Base-by-base conservation (phyloP, 73 alveolate species). In the Paramecium bursaria region DNA sequence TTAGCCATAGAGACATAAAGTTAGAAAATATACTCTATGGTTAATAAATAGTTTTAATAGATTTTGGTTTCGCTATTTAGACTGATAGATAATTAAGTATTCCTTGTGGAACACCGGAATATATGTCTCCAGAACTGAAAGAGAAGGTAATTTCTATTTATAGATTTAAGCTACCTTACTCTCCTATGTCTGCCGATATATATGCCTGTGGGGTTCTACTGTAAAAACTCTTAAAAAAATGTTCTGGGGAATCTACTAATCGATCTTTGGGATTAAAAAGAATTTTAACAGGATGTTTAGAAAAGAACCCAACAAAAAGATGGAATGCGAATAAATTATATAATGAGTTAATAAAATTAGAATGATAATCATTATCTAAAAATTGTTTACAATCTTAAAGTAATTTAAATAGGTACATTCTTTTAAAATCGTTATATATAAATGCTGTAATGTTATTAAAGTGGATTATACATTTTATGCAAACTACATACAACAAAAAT, bases 121-220 rank as follows among this genome's bases (percentile, higher is more conserved):
- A 67, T 42, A 67, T 67, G 82, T 53, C 82, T 15, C 82, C 82
- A 25, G 82, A 67, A n/a, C 33, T 67, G 4, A 4, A 21, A 42
- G 19, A n/a, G n/a, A n/a, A n/a, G n/a, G n/a, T n/a, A n/a, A n/a
- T n/a, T n/a, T n/a, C n/a, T n/a, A n/a, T n/a, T n/a, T n/a, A n/a
- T n/a, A n/a, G n/a, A n/a, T n/a, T 33, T 2, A 67, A 67, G 50
- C 27, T 39, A 3, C 82, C 82, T 17, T 67, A 67, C 55, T 39
- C 22, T 33, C 82, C 82, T 39, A 39, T 33, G 11, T 53, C 82
- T 2, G 3, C 82, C 6, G 82, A 67, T 35, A 67, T 67, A 4
- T 67, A 57, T 53, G 54, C 82, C 17, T 67, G 82, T 67, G 82
- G 82, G 6, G 19, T 67, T 33, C 42, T 67, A 15, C 50, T 67